phyloP scores from a whole-genome alignment of 495 filamentous ascomycete species.

The Oidiodendron maius region DNA sequence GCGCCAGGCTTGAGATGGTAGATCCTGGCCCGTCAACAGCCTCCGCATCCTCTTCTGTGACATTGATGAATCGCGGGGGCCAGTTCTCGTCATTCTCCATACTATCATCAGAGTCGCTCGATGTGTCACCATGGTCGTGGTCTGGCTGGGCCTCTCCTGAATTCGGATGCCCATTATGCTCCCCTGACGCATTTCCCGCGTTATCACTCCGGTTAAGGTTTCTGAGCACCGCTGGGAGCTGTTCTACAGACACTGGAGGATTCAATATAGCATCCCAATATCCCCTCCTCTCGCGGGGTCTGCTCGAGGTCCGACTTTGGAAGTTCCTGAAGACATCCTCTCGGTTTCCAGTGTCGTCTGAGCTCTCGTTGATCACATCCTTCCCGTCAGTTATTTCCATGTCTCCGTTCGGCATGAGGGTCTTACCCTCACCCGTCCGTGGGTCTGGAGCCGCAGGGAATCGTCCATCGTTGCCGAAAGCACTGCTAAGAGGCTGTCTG shows the following conservation, averaged over 20 bases:
- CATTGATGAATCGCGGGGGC: constrained; percentile 14
- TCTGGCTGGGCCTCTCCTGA: neutral
- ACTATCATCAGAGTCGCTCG: constrained; percentile 24
- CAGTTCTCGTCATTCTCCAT: constrained; percentile 9
- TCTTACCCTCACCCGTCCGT: constrained; percentile 59
- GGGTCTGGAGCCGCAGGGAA: constrained; percentile 55
- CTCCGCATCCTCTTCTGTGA: constrained; percentile 24
- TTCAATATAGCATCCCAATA: constrained; percentile 23
- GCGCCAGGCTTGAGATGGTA: constrained; percentile 10
- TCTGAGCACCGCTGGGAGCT: constrained; percentile 5
- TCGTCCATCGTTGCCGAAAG: constrained; percentile 55
- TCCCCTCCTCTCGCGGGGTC: neutral
- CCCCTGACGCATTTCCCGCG: neutral
- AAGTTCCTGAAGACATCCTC: constrained; percentile 28
- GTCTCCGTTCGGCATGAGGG: constrained; percentile 50
- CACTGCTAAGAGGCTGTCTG: constrained; percentile 71
- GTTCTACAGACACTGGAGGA: constrained; percentile 13
- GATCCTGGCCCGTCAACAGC: constrained; percentile 21
- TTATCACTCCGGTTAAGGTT: constrained; percentile 3
- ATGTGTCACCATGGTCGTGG: constrained; percentile 24
- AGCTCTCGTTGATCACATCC: constrained; percentile 22
- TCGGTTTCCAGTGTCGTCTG: constrained; percentile 41
- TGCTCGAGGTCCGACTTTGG: constrained; percentile 3
- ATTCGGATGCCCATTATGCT: constrained; percentile 3
- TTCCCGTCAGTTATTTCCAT: constrained; percentile 50